phyloP scores from a whole-genome alignment of 345 rosid genomes.

The Pelargonium nanum region DNA sequence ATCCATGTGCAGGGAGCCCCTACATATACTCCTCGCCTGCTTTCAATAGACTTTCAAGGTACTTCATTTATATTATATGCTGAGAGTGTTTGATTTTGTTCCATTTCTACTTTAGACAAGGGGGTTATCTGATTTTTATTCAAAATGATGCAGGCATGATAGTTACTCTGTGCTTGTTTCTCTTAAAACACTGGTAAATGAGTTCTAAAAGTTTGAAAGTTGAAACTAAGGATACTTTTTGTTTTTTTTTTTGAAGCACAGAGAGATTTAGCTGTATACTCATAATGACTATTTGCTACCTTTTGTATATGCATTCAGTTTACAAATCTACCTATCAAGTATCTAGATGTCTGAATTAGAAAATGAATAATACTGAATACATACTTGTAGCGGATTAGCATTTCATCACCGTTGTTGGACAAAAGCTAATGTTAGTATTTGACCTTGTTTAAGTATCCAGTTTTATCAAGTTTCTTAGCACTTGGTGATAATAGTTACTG shows the following conservation, averaged over 20 bases:
- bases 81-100: background rate
- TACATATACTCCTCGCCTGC: conserved; percentile 75
- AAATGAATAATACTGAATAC: background rate
- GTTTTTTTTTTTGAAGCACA: background rate
- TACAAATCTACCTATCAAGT: background rate
- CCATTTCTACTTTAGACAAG: background rate
- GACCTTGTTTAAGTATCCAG: background rate
- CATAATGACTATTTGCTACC: background rate
- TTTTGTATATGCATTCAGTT: background rate
- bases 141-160: background rate
- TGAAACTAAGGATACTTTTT: background rate
- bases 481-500: background rate
- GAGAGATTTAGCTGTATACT: background rate
- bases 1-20: conserved; percentile 43
- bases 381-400: background rate
- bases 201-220: too few species aligned
- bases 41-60: conserved; percentile 83
- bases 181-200: too few species aligned
- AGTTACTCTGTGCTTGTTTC: background rate
- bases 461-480: background rate
- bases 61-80: conserved; percentile 4
- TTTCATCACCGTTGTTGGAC: background rate
- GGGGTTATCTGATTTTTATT: background rate
- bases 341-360: background rate
- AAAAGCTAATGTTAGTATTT: too few species aligned